Base-by-base conservation (phyloP, 1,139 yeast genomes). In the Pichia norvegensis region DNA sequence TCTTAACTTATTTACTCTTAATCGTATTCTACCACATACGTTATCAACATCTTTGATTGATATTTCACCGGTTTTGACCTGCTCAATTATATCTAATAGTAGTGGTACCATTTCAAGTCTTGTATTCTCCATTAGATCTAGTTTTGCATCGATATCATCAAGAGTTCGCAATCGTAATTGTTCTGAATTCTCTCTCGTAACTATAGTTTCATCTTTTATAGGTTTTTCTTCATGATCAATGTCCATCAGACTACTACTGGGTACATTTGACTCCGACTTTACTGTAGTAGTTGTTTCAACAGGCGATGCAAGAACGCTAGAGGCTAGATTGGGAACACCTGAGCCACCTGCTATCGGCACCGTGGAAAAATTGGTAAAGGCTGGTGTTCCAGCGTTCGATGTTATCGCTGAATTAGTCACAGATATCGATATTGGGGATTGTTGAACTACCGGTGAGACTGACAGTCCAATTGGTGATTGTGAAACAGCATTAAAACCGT, bases 41-140 rank as follows among this genome's bases (percentile, higher is more conserved):
- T 58, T 62, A 33, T 60, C 63, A 35, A 62, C 59, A 37, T 64
- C 67, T 43, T 60, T 60, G 1, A 65, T 62, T 8, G 61, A 40
- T 7, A 63, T 52, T 43, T 58, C 58, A 1, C 65, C 65, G n/a
- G 55, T 45, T 37, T 60, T 59, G 13, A 64, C 52, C 43, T 53
- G 58, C 44, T 64, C 66, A 7, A 63, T 46, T 31, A 59, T 42
- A 35, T 62, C 67, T 23, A 64, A 45, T 11, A 64, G 41, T 20
- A 63, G 33, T 1, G 67, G 65, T 9, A 63, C 46, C 21, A 64
- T 42, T 29, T 63, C 62, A 40, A 55, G 48, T 25, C 55, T 47
- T 33, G 50, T 55, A 33, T 54, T 33, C 33, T 52, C 55, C 42
- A 50, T 36, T 35, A 48, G 21, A 33, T 40, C 38, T 35, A 45